These are phyloP conservation scores for Escovopsis sp. DNA, from an alignment of 2,329 filamentous ascomycete genomes.

Conservation along the genomic window DNA sequence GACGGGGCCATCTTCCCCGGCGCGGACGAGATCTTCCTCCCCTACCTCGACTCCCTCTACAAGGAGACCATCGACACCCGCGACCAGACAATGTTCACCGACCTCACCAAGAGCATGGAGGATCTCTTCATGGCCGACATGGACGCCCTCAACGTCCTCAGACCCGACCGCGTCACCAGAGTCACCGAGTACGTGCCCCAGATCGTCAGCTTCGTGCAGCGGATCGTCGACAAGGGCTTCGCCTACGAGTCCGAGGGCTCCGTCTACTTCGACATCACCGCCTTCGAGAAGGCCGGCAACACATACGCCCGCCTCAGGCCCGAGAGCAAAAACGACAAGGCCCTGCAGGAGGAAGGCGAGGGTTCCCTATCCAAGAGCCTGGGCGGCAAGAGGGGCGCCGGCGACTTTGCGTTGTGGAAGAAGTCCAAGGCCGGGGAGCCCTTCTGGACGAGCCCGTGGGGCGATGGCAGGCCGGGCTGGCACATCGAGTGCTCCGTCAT, in stretches of 20 bases:
- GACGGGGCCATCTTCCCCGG: constrained; percentile 37
- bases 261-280: constrained; percentile 83
- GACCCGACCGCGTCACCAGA: constrained; percentile 67
- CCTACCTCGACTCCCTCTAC: constrained; percentile 63
- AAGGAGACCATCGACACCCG: constrained; percentile 46
- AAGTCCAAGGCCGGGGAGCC: constrained; percentile 84
- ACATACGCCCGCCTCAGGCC: constrained; percentile 75
- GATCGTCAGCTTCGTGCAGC: constrained; percentile 73
- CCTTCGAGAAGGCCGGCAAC: constrained; percentile 75
- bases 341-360: constrained; percentile 76
- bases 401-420: constrained; percentile 92
- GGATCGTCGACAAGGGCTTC: constrained; percentile 71
- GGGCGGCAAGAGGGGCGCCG: constrained; percentile 55
- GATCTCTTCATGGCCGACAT: constrained; percentile 81
- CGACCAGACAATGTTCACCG: constrained; percentile 65
- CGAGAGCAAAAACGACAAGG: constrained; percentile 71
- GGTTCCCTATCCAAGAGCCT: constrained; percentile 55
- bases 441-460: constrained; percentile 79
- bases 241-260: constrained; percentile 73
- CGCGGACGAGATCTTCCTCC: constrained; percentile 55
- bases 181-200: constrained; percentile 88
- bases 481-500: constrained; percentile 96
- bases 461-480: constrained; percentile 79
- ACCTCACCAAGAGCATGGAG: constrained; percentile 76
- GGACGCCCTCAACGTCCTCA: constrained; percentile 68